phyloP scores from a whole-genome alignment of 768 basidiomycete genomes.

The Cystofilobasidium ferigula region DNA sequence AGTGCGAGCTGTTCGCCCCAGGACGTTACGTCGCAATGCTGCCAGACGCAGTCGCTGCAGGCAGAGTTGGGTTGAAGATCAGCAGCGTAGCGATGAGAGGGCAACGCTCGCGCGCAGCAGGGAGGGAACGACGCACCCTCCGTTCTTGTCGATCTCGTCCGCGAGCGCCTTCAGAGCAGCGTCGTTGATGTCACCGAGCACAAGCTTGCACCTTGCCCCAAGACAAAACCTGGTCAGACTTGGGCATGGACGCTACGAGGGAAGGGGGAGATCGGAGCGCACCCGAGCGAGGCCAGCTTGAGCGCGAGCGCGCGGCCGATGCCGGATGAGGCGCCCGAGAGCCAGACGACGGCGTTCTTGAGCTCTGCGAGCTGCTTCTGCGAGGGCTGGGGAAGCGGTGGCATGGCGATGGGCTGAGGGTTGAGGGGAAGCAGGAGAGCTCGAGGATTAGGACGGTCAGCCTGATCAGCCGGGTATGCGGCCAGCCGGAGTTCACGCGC shows the following conservation, averaged over 20 bases:
- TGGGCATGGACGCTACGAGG: too few species aligned
- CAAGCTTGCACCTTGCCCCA: slow-evolving; percentile 6
- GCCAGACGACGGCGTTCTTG: slow-evolving; percentile 1
- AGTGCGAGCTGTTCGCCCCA: neutral
- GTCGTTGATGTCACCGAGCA: slow-evolving; percentile 14
- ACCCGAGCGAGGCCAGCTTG: neutral
- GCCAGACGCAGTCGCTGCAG: neutral
- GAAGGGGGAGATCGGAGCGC: neutral
- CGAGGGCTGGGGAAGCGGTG: too few species aligned
- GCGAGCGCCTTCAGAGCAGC: neutral
- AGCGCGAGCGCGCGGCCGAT: slow-evolving; percentile 13
- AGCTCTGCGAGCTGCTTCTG: slow-evolving; percentile 7
- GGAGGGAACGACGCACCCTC: slow-evolving; percentile 18
- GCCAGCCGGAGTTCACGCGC: too few species aligned
- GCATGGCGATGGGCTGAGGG: too few species aligned
- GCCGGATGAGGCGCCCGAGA: slow-evolving; percentile 11
- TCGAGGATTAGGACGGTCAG: too few species aligned
- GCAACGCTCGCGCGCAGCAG: too few species aligned
- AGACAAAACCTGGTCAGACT: too few species aligned
- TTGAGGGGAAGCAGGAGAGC: too few species aligned
- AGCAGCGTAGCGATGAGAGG: neutral
- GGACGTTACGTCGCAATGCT: neutral
- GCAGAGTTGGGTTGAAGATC: neutral
- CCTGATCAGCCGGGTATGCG: too few species aligned
- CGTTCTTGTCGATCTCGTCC: neutral